A percentile compares a stretch with the other conserved stretches of the same genome.
These are phyloP conservation scores for Hebeloma cylindrosporum DNA, from an alignment of 768 basidiomycete genomes.

Conservation along the genomic window DNA sequence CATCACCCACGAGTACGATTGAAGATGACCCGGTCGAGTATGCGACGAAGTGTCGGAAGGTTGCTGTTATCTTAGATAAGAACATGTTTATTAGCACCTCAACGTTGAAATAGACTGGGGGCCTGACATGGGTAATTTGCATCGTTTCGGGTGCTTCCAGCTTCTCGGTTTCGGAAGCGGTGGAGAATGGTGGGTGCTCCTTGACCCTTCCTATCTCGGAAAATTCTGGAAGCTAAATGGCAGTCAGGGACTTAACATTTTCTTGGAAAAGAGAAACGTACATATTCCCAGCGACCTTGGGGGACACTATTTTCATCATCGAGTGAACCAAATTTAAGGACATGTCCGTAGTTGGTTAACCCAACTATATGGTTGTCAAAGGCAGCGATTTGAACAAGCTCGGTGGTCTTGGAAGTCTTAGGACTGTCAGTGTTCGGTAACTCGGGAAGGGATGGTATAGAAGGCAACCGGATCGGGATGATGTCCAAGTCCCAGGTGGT, in stretches of 20 bases:
- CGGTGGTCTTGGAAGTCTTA: conserved; percentile 25
- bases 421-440: conserved; percentile 33
- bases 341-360: conserved; percentile 77
- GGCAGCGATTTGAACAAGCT: conserved; percentile 79
- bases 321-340: conserved; percentile 60
- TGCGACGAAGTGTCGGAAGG: conserved; percentile 78
- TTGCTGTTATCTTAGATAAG: conserved; percentile 85
- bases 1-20: conserved; percentile 72
- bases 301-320: conserved; percentile 37
- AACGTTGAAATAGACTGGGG: conserved; percentile 10
- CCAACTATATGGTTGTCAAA: conserved; percentile 74
- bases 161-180: conserved; percentile 25
- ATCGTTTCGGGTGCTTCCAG: conserved; percentile 44
- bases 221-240: conserved; percentile 65
- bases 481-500: conserved; percentile 53
- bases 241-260: conserved; percentile 8
- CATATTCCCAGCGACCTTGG: conserved; percentile 68
- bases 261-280: conserved; percentile 34
- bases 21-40: conserved; percentile 73
- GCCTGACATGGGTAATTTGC: conserved; percentile 77
- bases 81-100: conserved; percentile 19
- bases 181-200: conserved; percentile 44
- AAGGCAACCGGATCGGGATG: conserved; percentile 59
- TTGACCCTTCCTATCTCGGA: conserved; percentile 59
- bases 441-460: conserved; percentile 59